Conservation (phyloP, 2,329 filamentous ascomycete species). For the Colletotrichum plurivorum region DNA sequence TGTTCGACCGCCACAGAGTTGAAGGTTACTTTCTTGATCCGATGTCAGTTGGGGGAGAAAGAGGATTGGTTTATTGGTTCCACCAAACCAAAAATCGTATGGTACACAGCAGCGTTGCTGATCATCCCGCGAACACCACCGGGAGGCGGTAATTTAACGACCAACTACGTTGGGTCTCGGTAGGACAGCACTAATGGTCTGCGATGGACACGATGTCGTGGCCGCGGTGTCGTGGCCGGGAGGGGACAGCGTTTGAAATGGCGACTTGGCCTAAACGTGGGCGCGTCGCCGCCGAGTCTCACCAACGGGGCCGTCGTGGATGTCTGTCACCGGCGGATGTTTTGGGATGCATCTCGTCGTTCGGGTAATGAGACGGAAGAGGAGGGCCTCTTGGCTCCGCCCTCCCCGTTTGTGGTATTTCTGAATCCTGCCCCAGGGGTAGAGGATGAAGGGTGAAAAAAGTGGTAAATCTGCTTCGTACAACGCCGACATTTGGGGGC, state of each 20-base stretch:
- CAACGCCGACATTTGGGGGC: slow-evolving; percentile 4
- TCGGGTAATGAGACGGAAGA: background rate
- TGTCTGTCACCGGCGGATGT: background rate
- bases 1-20: too few relatives aligned
- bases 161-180: background rate
- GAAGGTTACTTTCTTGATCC: too few relatives aligned
- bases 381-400: background rate
- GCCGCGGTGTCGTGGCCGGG: too few relatives aligned
- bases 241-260: background rate
- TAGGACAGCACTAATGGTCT: background rate
- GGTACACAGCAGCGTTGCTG: background rate
- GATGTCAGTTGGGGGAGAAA: background rate
- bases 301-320: background rate
- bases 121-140: background rate
- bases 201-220: too few relatives aligned
- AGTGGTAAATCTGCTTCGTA: slow-evolving; percentile 9
- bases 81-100: background rate
- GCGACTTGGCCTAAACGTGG: background rate
- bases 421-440: background rate
- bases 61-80: background rate
- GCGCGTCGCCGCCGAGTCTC: background rate
- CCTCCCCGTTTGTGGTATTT: background rate
- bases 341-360: background rate
- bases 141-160: background rate
- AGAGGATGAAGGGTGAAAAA: too few relatives aligned